Evolutionary conservation across 2,329 filamentous ascomycete species (phyloP).

Genomic region (Penicillium verrucosum): DNA sequence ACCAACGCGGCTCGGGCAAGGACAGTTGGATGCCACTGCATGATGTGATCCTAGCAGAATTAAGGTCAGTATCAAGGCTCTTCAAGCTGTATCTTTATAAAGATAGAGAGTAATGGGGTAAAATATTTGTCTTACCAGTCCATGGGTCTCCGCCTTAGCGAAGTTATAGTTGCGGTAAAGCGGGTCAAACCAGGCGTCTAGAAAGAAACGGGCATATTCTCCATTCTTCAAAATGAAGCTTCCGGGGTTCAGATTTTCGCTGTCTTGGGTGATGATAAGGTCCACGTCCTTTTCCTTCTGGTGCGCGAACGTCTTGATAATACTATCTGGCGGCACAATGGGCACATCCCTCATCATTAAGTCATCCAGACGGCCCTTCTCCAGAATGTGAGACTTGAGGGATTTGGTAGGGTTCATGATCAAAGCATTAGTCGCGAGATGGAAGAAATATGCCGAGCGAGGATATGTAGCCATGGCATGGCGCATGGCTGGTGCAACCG

Average conservation of each 20-base stretch:
- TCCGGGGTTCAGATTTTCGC: constrained; percentile 68
- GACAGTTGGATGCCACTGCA: constrained; percentile 96
- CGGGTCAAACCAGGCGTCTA: constrained; percentile 96
- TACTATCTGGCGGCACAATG: constrained; percentile 90
- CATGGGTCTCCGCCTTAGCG: constrained; percentile 88
- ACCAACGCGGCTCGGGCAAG: constrained; percentile 84
- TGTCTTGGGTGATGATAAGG: constrained; percentile 80
- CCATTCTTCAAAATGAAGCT: constrained; percentile 80
- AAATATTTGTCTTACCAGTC: constrained; percentile 60
- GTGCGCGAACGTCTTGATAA: constrained; percentile 89
- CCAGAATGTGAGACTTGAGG: constrained; percentile 69
- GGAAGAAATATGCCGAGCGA: constrained; percentile 78
- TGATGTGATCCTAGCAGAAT: constrained; percentile 67
- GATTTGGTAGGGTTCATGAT: constrained; percentile 78
- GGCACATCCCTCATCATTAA: constrained; percentile 82
- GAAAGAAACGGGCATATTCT: constrained; percentile 87
- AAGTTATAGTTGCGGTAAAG: constrained; percentile 94
- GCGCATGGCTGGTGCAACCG: constrained; percentile 77
- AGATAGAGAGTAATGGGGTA: background rate
- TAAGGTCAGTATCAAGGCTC: constrained; percentile 26
- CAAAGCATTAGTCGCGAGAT: constrained; percentile 76
- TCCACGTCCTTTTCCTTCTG: constrained; percentile 75
- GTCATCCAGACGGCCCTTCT: constrained; percentile 63
- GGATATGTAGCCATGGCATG: constrained; percentile 82
- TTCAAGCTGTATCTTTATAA: background rate